Evolutionary conservation across 1,284 basidiomycete genomes (phyloP).

Genomic region (Austroboletus olivaceoglutinosus): DNA sequence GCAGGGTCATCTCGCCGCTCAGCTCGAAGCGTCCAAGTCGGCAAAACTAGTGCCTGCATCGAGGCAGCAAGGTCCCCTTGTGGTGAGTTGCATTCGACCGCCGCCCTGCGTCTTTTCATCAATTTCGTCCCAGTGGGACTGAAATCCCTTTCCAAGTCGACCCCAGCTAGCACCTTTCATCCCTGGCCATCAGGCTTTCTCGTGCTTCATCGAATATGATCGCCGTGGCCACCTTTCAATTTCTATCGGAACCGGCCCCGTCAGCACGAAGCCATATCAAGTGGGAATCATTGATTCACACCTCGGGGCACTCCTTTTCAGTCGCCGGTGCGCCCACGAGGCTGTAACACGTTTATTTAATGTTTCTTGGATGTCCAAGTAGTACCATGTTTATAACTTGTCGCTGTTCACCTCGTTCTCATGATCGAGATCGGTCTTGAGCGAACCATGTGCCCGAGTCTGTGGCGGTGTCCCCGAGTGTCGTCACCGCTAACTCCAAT

Average conservation of each 20-base stretch:
- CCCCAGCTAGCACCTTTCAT: constrained; percentile 19
- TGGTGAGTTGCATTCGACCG: constrained; percentile 46
- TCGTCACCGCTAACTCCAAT: constrained; percentile 1
- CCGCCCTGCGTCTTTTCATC: constrained; percentile 25
- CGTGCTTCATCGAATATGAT: constrained; percentile 33
- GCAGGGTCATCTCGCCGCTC: constrained; percentile 57
- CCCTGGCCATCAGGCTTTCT: constrained; percentile 35
- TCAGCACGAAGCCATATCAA: constrained; percentile 26
- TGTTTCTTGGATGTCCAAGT: constrained; percentile 20
- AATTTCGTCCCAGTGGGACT: constrained; percentile 33
- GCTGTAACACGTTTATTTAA: constrained; percentile 37
- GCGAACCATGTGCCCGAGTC: too few relatives aligned
- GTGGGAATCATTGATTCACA: constrained; percentile 33
- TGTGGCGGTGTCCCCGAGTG: constrained; percentile 2
- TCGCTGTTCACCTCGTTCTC: constrained; percentile 10
- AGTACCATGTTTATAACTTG: constrained; percentile 12
- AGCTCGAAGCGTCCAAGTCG: constrained; percentile 51
- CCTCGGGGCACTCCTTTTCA: constrained; percentile 26
- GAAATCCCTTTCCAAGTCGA: constrained; percentile 23
- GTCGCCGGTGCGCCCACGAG: constrained; percentile 27
- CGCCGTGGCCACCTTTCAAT: constrained; percentile 34
- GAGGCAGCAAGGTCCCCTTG: constrained; percentile 55
- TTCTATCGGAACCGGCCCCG: constrained; percentile 33
- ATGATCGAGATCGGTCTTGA: constrained; percentile 22
- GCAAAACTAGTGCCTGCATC: constrained; percentile 47